Percentiles rank a stretch among this genome's conserved stretches.
phyloP scores from a whole-genome alignment of 177 flowering plant genomes.

The Vitis hybrid region DNA sequence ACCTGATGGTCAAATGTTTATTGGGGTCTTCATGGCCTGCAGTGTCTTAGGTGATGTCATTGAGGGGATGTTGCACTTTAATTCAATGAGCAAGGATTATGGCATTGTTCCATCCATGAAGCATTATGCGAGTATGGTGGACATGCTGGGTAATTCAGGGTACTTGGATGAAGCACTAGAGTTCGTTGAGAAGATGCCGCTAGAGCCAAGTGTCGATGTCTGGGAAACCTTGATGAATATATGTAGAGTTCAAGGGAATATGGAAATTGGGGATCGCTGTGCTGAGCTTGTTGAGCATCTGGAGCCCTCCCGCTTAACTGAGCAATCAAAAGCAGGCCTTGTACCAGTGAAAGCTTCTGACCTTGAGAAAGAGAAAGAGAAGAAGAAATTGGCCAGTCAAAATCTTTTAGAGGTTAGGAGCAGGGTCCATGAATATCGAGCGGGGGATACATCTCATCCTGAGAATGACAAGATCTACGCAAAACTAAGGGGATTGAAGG shows the following conservation, averaged over 20 bases:
- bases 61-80: constrained; percentile 62
- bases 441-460: constrained; percentile 28
- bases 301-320: constrained; percentile 42
- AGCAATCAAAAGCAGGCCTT: constrained; percentile 45
- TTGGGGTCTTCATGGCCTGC: constrained; percentile 51
- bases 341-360: constrained; percentile 37
- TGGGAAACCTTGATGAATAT: constrained; percentile 56
- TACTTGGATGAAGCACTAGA: constrained; percentile 46
- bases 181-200: constrained; percentile 49
- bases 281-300: constrained; percentile 43
- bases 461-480: constrained; percentile 18
- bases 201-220: constrained; percentile 43
- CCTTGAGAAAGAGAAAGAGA: constrained; percentile 36
- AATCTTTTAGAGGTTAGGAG: constrained; percentile 27
- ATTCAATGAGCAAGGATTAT: constrained; percentile 44
- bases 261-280: constrained; percentile 54
- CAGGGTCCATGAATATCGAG: constrained; percentile 26
- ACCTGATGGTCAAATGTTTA: constrained; percentile 51
- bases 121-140: constrained; percentile 53
- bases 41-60: constrained; percentile 36
- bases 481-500: constrained; percentile 12
- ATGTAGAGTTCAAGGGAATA: constrained; percentile 48
- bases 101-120: constrained; percentile 49
- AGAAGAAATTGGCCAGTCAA: constrained; percentile 28
- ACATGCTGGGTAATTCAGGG: constrained; percentile 54